Base-by-base conservation (phyloP, 192 early-diverging fungal genomes). In the Coemansia pectinata region DNA sequence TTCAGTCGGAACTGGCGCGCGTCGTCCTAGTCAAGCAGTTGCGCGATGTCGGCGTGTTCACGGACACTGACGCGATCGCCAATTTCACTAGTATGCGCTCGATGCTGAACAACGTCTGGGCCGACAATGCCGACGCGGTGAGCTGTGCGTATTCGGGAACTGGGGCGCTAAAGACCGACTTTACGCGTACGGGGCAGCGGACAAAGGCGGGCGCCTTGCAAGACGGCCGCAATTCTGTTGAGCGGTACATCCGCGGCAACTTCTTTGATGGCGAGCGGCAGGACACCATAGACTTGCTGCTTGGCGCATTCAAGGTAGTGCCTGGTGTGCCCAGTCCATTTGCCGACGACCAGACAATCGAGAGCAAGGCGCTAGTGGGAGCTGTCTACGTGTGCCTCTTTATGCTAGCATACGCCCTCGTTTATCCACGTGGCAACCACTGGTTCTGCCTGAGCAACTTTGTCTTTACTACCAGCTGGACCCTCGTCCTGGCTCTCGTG, bases 141-240 rank as follows among this genome's bases (percentile, higher is more conserved):
- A 94, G 91, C 74, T 83, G 84, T 25, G 91, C 92, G 40, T 99
- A 99, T 78, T 92, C 93, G 65, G 98, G 98, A 45, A 97, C 98
- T 3, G 95, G 95, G 29, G 98, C 98, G 6, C 86, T 98, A 50
- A 99, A 99, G 79, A 98, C 96, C 5, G 98, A 99, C 73, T 99
- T 92, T 72, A 99, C 98, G 4, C 88, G 92, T 66, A 98, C 96
- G 1, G 97, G 97, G 29, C 89, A 92, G 78, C 90, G 98, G 59
- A 93, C 91, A 27, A 90, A 89, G 63, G 58, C 73, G 50, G 98
- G 98, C 12, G 90, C 90, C 17, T 62, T 96, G 29, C 87, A 90
- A 68, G 98, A 98, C 81, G 81, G 89, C 25, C 76, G 85, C 45
- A 96, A 96, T 72, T 92, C 91, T 5, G 70, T 92, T 31, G 86